Evolutionary conservation across 805 yeast genomes (phyloP).

Genomic region (Wickerhamiella kazuoi): DNA sequence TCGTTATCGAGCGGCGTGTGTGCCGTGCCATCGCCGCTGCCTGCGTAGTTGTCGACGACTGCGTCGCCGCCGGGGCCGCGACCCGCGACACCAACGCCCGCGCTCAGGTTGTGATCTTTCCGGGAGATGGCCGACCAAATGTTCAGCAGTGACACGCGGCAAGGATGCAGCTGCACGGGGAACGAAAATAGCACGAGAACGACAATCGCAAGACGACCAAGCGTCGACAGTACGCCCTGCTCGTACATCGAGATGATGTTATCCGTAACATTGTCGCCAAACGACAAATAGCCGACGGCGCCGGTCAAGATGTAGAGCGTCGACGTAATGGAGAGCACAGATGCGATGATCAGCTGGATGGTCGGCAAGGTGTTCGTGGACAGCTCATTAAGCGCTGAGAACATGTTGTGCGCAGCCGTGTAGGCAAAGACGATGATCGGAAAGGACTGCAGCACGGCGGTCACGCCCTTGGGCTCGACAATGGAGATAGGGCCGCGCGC

Average conservation of each 20-base stretch:
- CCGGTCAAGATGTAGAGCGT: conserved; percentile 56
- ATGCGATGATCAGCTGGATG: conserved; percentile 30
- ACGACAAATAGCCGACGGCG: conserved; percentile 65
- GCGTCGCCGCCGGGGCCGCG: neutral
- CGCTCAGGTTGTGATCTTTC: neutral
- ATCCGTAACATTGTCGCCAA: conserved; percentile 64
- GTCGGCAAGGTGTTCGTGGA: conserved; percentile 32
- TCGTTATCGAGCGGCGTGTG: conserved; percentile 1
- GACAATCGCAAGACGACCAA: conserved; percentile 70
- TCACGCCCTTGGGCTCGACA: conserved; percentile 28
- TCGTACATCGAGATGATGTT: conserved; percentile 70
- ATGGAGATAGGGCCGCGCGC: conserved; percentile 34
- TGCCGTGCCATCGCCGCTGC: neutral
- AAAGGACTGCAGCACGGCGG: conserved; percentile 45
- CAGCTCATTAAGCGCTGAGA: conserved; percentile 71
- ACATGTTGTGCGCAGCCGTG: conserved; percentile 94
- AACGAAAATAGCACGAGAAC: conserved; percentile 66
- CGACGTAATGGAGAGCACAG: conserved; percentile 44
- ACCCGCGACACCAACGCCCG: neutral
- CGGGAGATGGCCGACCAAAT: conserved; percentile 30
- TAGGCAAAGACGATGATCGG: conserved; percentile 91
- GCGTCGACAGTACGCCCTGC: conserved; percentile 40
- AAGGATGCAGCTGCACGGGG: conserved; percentile 83
- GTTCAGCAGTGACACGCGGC: conserved; percentile 65
- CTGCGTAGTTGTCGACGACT: neutral